These are phyloP conservation scores for Zostera marina DNA, from an alignment of 116 monocot genomes.

Conservation along the genomic window DNA sequence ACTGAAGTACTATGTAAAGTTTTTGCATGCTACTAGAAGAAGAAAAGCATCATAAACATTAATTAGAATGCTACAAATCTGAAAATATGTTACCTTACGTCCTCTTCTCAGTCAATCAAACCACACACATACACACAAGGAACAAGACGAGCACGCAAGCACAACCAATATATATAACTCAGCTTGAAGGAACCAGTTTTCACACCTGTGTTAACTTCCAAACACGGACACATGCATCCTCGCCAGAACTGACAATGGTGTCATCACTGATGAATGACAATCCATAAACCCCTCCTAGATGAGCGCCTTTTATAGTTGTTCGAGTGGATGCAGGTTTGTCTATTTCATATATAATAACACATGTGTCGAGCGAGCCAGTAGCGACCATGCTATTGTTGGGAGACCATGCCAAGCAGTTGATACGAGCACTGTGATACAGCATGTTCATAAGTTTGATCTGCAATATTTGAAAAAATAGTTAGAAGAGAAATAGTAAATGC, in stretches of 20 bases:
- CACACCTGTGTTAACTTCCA: slow-evolving; percentile 42
- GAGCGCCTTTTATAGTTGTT: slow-evolving; percentile 74
- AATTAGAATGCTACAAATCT: no score
- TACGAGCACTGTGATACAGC: slow-evolving; percentile 81
- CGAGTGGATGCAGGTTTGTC: slow-evolving; percentile 62
- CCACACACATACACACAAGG: no score
- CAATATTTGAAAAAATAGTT: not conserved
- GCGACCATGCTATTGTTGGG: slow-evolving; percentile 63
- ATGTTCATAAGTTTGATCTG: slow-evolving; percentile 93
- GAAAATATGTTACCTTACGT: no score
- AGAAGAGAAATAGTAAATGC: not conserved
- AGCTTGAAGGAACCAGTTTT: not conserved
- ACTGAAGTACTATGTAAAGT: no score
- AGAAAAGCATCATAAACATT: no score
- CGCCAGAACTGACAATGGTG: slow-evolving; percentile 66
- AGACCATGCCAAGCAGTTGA: slow-evolving; percentile 96
- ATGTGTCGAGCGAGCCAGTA: slow-evolving; percentile 86
- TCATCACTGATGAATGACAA: slow-evolving; percentile 52
- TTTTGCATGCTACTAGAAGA: no score
- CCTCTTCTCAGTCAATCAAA: no score
- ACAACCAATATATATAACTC: not conserved
- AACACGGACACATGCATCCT: slow-evolving; percentile 71
- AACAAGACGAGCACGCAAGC: no score
- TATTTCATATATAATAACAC: slow-evolving; percentile 71
- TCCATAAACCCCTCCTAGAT: slow-evolving; percentile 87